Evolutionary conservation across 331 rosid genomes (phyloP).

Genomic region (Quercus lobata): DNA sequence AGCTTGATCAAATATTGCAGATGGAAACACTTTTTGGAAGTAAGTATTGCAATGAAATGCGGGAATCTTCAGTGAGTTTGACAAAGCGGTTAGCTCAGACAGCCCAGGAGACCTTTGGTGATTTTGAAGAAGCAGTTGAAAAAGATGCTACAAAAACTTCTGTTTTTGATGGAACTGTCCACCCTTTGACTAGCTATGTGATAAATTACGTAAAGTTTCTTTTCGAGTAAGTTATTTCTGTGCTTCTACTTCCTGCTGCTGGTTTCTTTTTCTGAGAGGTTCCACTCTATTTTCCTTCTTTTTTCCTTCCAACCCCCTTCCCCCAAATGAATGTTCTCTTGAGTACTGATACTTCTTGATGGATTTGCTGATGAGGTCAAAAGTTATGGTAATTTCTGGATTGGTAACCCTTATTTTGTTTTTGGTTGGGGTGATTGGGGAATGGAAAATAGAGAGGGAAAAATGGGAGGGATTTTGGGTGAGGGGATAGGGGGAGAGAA

Average conservation of each 20-base stretch:
- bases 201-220: conserved; percentile 89
- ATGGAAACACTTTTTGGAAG: conserved; percentile 61
- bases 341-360: neutral
- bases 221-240: conserved; percentile 63
- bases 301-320: neutral
- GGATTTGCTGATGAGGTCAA: neutral
- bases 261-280: conserved; percentile 3
- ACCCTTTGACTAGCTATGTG: conserved; percentile 96
- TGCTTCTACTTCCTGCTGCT: neutral
- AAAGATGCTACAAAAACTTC: conserved; percentile 94
- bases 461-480: too few species aligned
- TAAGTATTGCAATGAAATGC: conserved; percentile 75
- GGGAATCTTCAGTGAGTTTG: conserved; percentile 72
- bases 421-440: too few species aligned
- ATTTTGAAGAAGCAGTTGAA: conserved; percentile 96
- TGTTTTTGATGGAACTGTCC: conserved; percentile 95
- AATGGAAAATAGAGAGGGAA: too few species aligned
- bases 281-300: neutral
- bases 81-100: conserved; percentile 86
- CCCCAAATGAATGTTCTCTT: neutral
- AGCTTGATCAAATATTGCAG: conserved; percentile 27
- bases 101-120: conserved; percentile 92
- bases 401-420: neutral
- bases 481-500: too few species aligned
- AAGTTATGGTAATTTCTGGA: neutral